Evolutionary conservation across 495 filamentous ascomycete species (phyloP).

Genomic region (Penicillium antarcticum): DNA sequence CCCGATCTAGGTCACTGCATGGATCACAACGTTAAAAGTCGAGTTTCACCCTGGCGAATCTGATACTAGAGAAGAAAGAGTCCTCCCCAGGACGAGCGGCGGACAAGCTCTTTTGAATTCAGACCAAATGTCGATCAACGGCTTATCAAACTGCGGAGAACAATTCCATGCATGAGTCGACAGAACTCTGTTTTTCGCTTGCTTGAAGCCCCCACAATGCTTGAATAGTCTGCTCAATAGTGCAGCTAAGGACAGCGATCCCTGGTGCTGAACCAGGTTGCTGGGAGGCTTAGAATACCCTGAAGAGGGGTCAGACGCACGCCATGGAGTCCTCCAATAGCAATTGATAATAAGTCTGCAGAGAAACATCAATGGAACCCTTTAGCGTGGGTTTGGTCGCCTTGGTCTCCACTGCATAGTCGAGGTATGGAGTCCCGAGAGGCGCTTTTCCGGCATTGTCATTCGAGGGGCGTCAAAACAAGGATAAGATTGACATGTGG

Average conservation of each 20-base stretch:
- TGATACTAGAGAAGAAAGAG: background rate
- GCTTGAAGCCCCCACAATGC: background rate
- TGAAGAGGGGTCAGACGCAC: background rate
- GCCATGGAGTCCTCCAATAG: conserved; percentile 13
- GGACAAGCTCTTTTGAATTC: background rate
- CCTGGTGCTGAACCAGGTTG: background rate
- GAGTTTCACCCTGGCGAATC: background rate
- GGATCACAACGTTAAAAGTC: background rate
- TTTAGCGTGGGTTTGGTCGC: conserved; percentile 8
- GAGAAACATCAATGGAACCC: conserved; percentile 3
- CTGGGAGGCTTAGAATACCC: background rate
- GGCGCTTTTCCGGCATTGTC: background rate
- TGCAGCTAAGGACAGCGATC: conserved; percentile 13
- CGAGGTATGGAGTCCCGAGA: background rate
- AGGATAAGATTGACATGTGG: background rate
- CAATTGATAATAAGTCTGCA: background rate
- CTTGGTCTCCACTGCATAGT: conserved; percentile 10
- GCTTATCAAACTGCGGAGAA: conserved; percentile 10
- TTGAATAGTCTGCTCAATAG: conserved; percentile 23
- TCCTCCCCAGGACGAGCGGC: background rate
- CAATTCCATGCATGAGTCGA: conserved; percentile 8
- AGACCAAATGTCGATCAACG: background rate
- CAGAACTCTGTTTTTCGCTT: conserved; percentile 2
- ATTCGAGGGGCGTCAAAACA: background rate
- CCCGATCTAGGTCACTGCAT: background rate